Evolutionary conservation across 2,329 filamentous ascomycete genomes (phyloP).

Genomic region (Cryphonectria parasitica): DNA sequence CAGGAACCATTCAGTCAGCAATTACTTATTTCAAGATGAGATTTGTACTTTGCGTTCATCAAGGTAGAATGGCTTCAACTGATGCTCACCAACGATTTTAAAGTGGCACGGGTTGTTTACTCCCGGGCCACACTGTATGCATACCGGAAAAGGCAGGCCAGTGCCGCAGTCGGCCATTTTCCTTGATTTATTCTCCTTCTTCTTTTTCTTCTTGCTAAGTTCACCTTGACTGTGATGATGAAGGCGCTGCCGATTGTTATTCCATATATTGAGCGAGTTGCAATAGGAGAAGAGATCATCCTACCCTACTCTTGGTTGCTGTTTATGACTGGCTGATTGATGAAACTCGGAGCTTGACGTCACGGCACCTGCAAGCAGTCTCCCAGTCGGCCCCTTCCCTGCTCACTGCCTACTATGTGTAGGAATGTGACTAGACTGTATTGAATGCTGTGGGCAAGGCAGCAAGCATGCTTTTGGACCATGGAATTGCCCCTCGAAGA

Average conservation of each 20-base stretch:
- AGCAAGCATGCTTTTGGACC: background rate
- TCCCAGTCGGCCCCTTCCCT: background rate
- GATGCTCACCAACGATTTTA: constrained; percentile 20
- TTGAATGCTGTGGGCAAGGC: background rate
- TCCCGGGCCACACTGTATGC: constrained; percentile 25
- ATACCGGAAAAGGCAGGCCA: constrained; percentile 22
- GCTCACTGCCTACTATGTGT: background rate
- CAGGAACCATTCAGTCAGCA: background rate
- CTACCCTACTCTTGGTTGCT: background rate
- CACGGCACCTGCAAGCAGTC: background rate
- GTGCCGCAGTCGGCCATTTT: constrained; percentile 23
- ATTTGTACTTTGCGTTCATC: background rate
- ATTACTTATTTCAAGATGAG: background rate
- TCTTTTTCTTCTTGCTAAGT: background rate
- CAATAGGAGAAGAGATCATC: background rate
- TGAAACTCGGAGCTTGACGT: background rate
- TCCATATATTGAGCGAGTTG: background rate
- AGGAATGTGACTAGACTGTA: background rate
- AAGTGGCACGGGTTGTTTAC: constrained; percentile 28
- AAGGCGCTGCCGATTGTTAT: background rate
- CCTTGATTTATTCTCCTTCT: background rate
- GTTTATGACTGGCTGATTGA: background rate
- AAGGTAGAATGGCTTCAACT: background rate
- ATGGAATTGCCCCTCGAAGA: background rate
- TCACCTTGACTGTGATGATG: background rate